phyloP scores from a whole-genome alignment of 495 filamentous ascomycete genomes.

The Tirmania nivea region DNA sequence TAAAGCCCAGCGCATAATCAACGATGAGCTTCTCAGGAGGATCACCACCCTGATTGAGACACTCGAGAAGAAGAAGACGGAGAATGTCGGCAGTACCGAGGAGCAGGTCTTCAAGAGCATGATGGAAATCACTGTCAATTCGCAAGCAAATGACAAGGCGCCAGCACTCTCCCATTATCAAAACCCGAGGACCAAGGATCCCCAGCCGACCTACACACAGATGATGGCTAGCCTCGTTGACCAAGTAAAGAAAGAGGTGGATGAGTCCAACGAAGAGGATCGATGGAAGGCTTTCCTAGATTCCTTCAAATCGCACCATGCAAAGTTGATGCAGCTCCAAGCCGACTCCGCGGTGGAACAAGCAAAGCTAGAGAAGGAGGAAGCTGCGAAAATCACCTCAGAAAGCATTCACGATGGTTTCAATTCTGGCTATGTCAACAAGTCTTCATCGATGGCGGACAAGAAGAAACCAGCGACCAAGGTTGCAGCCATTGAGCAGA shows the following conservation, averaged over 20 bases:
- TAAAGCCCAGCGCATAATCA: conserved; percentile 82
- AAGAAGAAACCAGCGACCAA: conserved; percentile 25
- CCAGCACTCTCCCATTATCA: background rate
- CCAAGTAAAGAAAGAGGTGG: conserved; percentile 77
- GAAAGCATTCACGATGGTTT: conserved; percentile 85
- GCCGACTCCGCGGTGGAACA: conserved; percentile 48
- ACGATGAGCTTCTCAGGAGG: conserved; percentile 66
- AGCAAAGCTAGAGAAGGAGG: conserved; percentile 65
- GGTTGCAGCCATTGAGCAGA: conserved; percentile 43
- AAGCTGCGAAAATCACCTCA: conserved; percentile 78
- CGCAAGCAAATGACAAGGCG: background rate
- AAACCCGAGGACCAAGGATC: conserved; percentile 22
- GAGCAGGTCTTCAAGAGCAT: conserved; percentile 71
- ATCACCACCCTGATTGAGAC: conserved; percentile 55
- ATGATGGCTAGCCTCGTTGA: conserved; percentile 90
- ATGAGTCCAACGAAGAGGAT: conserved; percentile 38
- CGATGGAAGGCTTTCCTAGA: conserved; percentile 49
- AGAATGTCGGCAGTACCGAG: conserved; percentile 44
- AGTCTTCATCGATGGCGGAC: conserved; percentile 21
- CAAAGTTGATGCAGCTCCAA: conserved; percentile 59
- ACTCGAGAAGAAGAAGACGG: conserved; percentile 28
- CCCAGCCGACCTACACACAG: conserved; percentile 65
- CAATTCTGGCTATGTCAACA: conserved; percentile 54
- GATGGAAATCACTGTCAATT: conserved; percentile 45
- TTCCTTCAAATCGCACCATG: conserved; percentile 51